A percentile compares a stretch with the other conserved stretches of the same genome.
Evolutionary conservation across 169 alveolate species (phyloP).

Genomic region (Cryptosporidium muris): DNA sequence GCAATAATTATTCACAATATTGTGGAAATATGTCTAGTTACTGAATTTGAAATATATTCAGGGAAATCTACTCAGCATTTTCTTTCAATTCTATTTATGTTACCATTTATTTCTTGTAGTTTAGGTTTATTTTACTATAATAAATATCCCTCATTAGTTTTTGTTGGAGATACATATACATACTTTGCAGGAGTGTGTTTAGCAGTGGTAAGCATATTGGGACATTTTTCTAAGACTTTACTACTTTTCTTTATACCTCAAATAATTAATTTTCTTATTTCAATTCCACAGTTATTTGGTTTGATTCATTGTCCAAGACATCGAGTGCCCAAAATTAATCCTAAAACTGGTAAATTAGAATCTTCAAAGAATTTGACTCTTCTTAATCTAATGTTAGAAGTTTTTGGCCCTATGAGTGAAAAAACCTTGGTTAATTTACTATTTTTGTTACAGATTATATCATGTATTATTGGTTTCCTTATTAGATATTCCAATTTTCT

Average conservation of each 20-base stretch:
- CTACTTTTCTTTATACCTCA: slow-evolving; percentile 90
- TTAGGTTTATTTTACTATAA: slow-evolving; percentile 85
- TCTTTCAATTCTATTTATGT: slow-evolving; percentile 81
- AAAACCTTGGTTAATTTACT: slow-evolving; percentile 81
- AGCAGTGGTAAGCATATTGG: slow-evolving; percentile 91
- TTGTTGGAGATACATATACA: slow-evolving; percentile 94
- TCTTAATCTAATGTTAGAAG: slow-evolving; percentile 83
- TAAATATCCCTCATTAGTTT: slow-evolving; percentile 91
- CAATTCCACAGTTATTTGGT: slow-evolving; percentile 91
- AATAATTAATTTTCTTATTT: slow-evolving; percentile 87
- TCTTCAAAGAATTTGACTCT: slow-evolving; percentile 86
- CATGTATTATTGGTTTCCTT: slow-evolving; percentile 82
- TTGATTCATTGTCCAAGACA: slow-evolving; percentile 90
- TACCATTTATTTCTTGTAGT: slow-evolving; percentile 87
- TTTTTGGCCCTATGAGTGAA: slow-evolving; percentile 90
- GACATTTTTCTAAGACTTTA: slow-evolving; percentile 89
- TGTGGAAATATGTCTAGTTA: slow-evolving; percentile 80
- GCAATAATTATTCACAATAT: slow-evolving; percentile 86
- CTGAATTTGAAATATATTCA: slow-evolving; percentile 16
- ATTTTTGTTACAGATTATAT: slow-evolving; percentile 81
- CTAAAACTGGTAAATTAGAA: slow-evolving; percentile 82
- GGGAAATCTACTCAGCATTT: slow-evolving; percentile 80
- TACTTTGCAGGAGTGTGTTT: slow-evolving; percentile 92
- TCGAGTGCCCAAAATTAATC: slow-evolving; percentile 87
- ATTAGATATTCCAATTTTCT: slow-evolving; percentile 78